A percentile compares a stretch with the other conserved stretches of the same genome.
Evolutionary conservation across 441 rosid species (phyloP).

Genomic region (Macaranga tanarius): DNA sequence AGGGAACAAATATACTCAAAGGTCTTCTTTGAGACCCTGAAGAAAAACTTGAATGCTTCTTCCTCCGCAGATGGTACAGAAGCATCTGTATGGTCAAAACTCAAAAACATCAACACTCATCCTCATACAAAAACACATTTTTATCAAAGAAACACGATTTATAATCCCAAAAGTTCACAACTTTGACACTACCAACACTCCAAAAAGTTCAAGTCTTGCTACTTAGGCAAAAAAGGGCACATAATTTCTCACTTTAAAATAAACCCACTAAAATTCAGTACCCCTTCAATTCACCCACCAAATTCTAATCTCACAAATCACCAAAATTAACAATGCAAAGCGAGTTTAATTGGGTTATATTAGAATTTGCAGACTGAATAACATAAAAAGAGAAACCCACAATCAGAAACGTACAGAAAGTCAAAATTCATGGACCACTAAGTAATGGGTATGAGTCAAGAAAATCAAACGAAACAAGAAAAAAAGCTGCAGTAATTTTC

Average conservation of each 20-base stretch:
- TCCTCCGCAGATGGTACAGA: conserved; percentile 59
- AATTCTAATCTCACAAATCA: neutral
- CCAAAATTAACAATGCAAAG: neutral
- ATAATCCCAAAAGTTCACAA: neutral
- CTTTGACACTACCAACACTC: neutral
- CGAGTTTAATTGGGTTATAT: neutral
- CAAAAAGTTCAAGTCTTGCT: neutral
- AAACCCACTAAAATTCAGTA: conserved; percentile 1
- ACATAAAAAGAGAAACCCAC: neutral
- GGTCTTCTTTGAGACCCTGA: conserved; percentile 76
- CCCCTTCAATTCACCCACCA: neutral
- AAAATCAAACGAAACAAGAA: neutral
- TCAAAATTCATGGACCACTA: neutral
- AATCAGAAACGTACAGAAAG: neutral
- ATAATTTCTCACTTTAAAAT: neutral
- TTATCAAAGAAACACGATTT: neutral
- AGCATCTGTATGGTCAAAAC: conserved; percentile 34
- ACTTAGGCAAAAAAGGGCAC: neutral
- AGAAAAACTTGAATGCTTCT: conserved; percentile 83
- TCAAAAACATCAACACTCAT: neutral
- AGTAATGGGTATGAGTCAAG: neutral
- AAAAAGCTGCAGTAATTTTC: neutral
- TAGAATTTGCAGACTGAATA: neutral
- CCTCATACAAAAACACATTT: neutral
- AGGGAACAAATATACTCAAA: conserved; percentile 84